A percentile compares a stretch with the other conserved stretches of the same genome.
phyloP scores from a whole-genome alignment of 768 basidiomycete genomes.

The Glaciozyma martinii region DNA sequence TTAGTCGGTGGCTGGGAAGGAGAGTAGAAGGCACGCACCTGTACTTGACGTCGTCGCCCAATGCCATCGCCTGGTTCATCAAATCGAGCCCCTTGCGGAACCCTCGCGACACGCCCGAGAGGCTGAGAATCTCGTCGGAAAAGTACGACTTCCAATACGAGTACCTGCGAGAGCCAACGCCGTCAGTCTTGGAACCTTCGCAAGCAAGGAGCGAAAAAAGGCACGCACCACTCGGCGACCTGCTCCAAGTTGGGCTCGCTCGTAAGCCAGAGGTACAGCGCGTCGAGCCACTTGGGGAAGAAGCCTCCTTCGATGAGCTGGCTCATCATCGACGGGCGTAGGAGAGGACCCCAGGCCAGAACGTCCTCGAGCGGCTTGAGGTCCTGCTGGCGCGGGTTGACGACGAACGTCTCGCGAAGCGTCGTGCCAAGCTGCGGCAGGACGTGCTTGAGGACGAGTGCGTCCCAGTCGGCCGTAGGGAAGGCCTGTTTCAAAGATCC shows the following conservation, averaged over 20 bases:
- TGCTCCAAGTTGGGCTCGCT: slow-evolving; percentile 81
- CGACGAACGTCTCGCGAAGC: slow-evolving; percentile 71
- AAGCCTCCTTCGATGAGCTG: slow-evolving; percentile 84
- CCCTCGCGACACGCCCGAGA: slow-evolving; percentile 61
- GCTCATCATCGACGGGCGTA: slow-evolving; percentile 66
- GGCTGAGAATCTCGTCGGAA: slow-evolving; percentile 57
- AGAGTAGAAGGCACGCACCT: slow-evolving; percentile 8
- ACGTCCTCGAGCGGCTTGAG: slow-evolving; percentile 71
- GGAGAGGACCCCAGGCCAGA: slow-evolving; percentile 62
- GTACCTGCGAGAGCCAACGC: slow-evolving; percentile 36
- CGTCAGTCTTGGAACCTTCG: neutral
- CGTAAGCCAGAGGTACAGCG: slow-evolving; percentile 85
- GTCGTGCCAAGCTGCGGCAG: slow-evolving; percentile 79
- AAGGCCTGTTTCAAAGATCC: slow-evolving; percentile 53
- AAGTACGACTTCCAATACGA: slow-evolving; percentile 75
- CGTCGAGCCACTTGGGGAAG: slow-evolving; percentile 94
- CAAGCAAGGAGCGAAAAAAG: neutral
- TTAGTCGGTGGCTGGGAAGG: neutral
- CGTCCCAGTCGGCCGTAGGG: slow-evolving; percentile 74
- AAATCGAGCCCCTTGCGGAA: slow-evolving; percentile 82
- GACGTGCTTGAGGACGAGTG: slow-evolving; percentile 77
- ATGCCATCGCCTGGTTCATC: slow-evolving; percentile 86
- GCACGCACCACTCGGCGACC: slow-evolving; percentile 81
- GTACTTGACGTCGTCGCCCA: slow-evolving; percentile 62
- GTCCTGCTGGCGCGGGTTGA: slow-evolving; percentile 86